These are phyloP conservation scores for Claviceps sp. DNA, from an alignment of 2,329 filamentous ascomycete species.

Conservation along the genomic window DNA sequence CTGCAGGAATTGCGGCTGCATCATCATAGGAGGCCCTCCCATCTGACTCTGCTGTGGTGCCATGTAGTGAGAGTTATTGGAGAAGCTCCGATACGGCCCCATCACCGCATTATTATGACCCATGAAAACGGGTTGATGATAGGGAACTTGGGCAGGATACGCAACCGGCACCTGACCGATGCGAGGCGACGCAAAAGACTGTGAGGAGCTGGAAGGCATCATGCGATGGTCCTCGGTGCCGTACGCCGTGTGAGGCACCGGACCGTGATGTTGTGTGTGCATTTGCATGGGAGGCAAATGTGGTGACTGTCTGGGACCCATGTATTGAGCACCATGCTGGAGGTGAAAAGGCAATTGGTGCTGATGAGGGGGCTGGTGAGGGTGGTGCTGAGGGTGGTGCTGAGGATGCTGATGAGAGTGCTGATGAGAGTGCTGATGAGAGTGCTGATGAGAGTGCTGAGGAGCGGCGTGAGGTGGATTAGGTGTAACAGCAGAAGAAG, in stretches of 20 bases:
- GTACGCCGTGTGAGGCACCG: conserved; percentile 50
- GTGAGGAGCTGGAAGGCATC: conserved; percentile 72
- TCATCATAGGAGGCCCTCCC: conserved; percentile 64
- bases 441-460: conserved; percentile 66
- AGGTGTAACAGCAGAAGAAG: conserved; percentile 50
- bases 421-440: conserved; percentile 63
- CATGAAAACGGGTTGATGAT: conserved; percentile 60
- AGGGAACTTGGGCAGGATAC: conserved; percentile 58
- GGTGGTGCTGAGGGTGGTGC: too few species aligned
- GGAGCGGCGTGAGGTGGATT: conserved; percentile 56
- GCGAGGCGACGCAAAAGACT: conserved; percentile 76
- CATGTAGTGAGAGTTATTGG: conserved; percentile 57
- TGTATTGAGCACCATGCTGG: conserved; percentile 56
- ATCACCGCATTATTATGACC: conserved; percentile 58
- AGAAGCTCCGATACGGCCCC: conserved; percentile 55
- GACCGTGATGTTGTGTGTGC: conserved; percentile 58
- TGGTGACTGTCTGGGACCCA: conserved; percentile 55
- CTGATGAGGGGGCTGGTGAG: conserved; percentile 44
- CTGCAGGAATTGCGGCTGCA: conserved; percentile 61
- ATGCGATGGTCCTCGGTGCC: conserved; percentile 78
- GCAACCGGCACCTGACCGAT: conserved; percentile 56
- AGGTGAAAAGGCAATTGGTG: conserved; percentile 76
- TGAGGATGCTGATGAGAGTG: conserved; percentile 65
- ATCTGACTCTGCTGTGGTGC: conserved; percentile 57
- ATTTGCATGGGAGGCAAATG: conserved; percentile 69